Percentiles rank a stretch among this genome's conserved stretches.
These are phyloP conservation scores for Umbelopsis sp. DNA, from an alignment of 192 early-diverging fungal species.

Conservation along the genomic window DNA sequence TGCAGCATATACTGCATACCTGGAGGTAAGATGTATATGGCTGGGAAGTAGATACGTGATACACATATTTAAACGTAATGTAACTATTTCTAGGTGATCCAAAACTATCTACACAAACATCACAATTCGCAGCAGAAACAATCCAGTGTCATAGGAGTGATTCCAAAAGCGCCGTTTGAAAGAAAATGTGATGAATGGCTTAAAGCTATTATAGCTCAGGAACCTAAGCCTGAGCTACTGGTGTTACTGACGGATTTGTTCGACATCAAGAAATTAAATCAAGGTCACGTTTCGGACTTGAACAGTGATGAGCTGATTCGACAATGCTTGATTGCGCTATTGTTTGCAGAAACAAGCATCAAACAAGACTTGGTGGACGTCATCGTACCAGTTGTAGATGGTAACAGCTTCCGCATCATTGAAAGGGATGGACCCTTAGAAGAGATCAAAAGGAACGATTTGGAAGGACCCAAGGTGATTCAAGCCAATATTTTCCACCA, in stretches of 20 bases:
- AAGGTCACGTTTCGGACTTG: conserved; percentile 9
- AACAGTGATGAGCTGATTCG: conserved; percentile 14
- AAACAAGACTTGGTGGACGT: neutral
- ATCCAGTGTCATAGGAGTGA: neutral
- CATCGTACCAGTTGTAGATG: neutral
- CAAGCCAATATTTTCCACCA: conserved; percentile 3
- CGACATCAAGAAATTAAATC: conserved; percentile 8
- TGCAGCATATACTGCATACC: conserved; percentile 43
- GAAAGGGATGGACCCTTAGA: neutral
- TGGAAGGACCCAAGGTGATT: conserved; percentile 6
- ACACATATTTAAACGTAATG: neutral
- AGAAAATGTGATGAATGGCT: conserved; percentile 19
- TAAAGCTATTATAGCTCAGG: neutral
- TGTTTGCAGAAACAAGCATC: neutral
- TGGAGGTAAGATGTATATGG: conserved; percentile 38
- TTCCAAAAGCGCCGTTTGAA: neutral
- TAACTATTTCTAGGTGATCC: conserved; percentile 8
- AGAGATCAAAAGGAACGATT: neutral
- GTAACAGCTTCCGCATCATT: conserved; percentile 8
- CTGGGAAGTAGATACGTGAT: neutral
- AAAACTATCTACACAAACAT: conserved; percentile 14
- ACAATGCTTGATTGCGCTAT: conserved; percentile 13
- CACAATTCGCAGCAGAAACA: conserved; percentile 12
- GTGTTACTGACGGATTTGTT: conserved; percentile 3
- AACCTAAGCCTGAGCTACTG: conserved; percentile 5